phyloP scores from a whole-genome alignment of 2,329 filamentous ascomycete genomes.

The Celoporthe dispersa region DNA sequence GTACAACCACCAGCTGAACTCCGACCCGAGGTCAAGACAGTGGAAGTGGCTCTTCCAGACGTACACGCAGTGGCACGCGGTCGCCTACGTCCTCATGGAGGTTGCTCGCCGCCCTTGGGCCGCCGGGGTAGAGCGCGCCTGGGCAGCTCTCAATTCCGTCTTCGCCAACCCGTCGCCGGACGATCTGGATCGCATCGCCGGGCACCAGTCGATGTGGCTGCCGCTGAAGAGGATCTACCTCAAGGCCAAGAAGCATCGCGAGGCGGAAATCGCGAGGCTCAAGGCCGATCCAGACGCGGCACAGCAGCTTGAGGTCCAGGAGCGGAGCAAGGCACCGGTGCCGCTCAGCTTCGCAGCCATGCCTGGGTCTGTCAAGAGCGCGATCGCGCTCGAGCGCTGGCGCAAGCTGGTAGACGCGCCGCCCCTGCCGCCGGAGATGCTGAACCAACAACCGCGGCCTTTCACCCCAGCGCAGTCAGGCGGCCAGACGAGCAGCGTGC shows the following conservation, averaged over 20 bases:
- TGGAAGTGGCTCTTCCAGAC: slow-evolving; percentile 65
- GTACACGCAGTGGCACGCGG: slow-evolving; percentile 63
- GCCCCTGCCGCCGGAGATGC: slow-evolving; percentile 29
- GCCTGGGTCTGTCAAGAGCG: slow-evolving; percentile 50
- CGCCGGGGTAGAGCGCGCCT: slow-evolving; percentile 37
- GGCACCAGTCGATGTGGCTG: slow-evolving; percentile 55
- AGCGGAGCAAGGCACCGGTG: slow-evolving; percentile 46
- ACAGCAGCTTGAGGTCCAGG: slow-evolving; percentile 52
- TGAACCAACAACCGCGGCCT: background rate
- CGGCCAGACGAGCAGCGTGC: background rate
- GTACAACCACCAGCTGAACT: slow-evolving; percentile 58
- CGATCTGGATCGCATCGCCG: slow-evolving; percentile 50
- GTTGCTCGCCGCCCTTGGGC: slow-evolving; percentile 49
- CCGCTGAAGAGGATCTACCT: slow-evolving; percentile 59
- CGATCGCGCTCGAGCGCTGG: slow-evolving; percentile 57
- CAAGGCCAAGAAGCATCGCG: slow-evolving; percentile 56
- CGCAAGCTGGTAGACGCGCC: slow-evolving; percentile 48
- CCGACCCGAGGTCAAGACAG: slow-evolving; percentile 51
- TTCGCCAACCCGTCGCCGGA: slow-evolving; percentile 41
- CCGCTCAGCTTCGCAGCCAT: slow-evolving; percentile 53
- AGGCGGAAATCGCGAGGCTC: slow-evolving; percentile 54
- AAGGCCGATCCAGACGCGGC: slow-evolving; percentile 54
- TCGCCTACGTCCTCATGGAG: slow-evolving; percentile 60
- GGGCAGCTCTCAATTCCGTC: slow-evolving; percentile 37
- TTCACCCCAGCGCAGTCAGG: background rate